These are phyloP conservation scores for Neurospora sp. DNA, from an alignment of 495 filamentous ascomycete species.

Conservation along the genomic window DNA sequence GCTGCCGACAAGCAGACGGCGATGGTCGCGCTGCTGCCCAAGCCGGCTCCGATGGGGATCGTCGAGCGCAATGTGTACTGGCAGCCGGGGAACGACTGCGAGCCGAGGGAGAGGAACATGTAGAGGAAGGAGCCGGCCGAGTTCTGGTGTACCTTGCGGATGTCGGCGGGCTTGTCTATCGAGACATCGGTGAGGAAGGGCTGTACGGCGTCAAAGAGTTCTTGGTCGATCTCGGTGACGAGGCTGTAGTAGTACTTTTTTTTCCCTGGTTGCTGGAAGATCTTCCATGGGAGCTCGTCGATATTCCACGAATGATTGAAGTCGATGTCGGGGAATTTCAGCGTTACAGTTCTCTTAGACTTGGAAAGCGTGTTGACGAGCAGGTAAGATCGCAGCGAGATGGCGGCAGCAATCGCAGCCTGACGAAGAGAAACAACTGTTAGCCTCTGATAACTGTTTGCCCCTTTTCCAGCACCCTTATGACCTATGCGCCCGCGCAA, in stretches of 20 bases:
- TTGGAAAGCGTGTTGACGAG: constrained; percentile 86
- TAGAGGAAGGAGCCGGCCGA: constrained; percentile 84
- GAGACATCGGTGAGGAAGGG: constrained; percentile 66
- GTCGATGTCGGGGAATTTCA: constrained; percentile 79
- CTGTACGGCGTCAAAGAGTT: constrained; percentile 66
- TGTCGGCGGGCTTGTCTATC: constrained; percentile 45
- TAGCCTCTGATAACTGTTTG: neutral
- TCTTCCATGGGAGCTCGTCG: constrained; percentile 73
- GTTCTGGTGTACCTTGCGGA: constrained; percentile 68
- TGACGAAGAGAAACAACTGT: constrained; percentile 16
- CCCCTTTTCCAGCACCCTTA: neutral
- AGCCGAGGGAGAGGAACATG: constrained; percentile 80
- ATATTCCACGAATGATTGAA: constrained; percentile 89
- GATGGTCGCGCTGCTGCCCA: constrained; percentile 89
- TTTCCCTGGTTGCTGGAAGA: constrained; percentile 68
- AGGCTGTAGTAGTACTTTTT: constrained; percentile 89
- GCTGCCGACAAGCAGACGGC: constrained; percentile 82
- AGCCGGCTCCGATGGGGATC: constrained; percentile 82
- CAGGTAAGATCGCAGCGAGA: constrained; percentile 90
- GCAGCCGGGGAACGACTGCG: constrained; percentile 62
- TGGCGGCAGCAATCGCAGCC: constrained; percentile 87
- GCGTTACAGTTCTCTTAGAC: constrained; percentile 69
- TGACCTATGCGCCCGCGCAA: neutral
- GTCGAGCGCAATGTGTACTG: constrained; percentile 89
- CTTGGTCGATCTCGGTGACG: constrained; percentile 72